Percentiles rank a stretch among this genome's conserved stretches.
Conservation (phyloP, 1,139 yeast genomes). For the Geotrichum bryndzae region DNA sequence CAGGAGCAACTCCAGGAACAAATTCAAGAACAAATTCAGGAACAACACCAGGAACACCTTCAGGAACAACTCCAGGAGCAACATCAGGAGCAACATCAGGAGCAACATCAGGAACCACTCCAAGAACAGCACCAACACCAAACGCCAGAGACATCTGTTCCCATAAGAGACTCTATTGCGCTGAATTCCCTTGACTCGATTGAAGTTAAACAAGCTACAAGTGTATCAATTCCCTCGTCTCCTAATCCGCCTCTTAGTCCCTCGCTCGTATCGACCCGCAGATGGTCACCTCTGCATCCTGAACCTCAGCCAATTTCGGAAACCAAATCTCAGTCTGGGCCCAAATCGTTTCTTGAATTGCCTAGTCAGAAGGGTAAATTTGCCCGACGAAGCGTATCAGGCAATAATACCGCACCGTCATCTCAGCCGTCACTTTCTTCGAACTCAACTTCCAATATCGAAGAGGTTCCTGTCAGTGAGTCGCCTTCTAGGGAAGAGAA, state of each 20-base stretch:
- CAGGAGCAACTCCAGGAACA: not conserved
- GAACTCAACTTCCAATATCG: not conserved
- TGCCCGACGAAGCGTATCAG: not conserved
- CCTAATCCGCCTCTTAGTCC: slow-evolving; percentile 8
- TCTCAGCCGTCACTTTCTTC: not conserved
- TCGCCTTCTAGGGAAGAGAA: not conserved
- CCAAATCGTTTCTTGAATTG: slow-evolving; percentile 7
- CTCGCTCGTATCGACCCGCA: slow-evolving; percentile 5
- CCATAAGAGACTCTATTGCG: slow-evolving; percentile 13
- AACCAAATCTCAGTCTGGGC: not conserved
- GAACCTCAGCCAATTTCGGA: not conserved
- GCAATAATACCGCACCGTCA: not conserved
- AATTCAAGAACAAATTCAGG: not conserved
- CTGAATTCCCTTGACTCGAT: slow-evolving; percentile 4
- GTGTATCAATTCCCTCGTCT: not conserved
- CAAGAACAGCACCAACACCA: not conserved
- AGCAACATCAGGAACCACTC: not conserved
- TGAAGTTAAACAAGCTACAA: slow-evolving; percentile 5
- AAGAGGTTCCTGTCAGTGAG: not conserved
- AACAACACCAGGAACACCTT: not conserved
- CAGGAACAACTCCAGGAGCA: not conserved
- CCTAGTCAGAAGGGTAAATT: slow-evolving; percentile 9
- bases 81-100: not conserved
- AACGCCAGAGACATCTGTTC: not conserved
- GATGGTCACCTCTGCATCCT: not conserved